Conservation (phyloP, 306 rosid genomes). For the Medicago truncatula region MtrunA17r5.0-ANR NC_053042.1:56318501-56319000, state of each 20-base stretch:
- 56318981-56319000: slow-evolving; percentile 7
- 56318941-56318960: slow-evolving; percentile 97
- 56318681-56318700: slow-evolving; percentile 63
- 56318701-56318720: slow-evolving; percentile 68
- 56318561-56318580: slow-evolving; percentile 62
- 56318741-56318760: slow-evolving; percentile 98
- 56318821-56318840: slow-evolving; percentile 10
- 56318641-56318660: slow-evolving; percentile 73
- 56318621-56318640: slow-evolving; percentile 8
- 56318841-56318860: not conserved
- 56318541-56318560: slow-evolving; percentile 95
- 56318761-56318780: slow-evolving; percentile 97
- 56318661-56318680: slow-evolving; percentile 85
- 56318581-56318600: slow-evolving; percentile 12
- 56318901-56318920: slow-evolving; percentile 96
- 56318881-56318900: slow-evolving; percentile 39
- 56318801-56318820: slow-evolving; percentile 6
- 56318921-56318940: slow-evolving; percentile 95
- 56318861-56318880: slow-evolving; percentile 19
- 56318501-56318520: slow-evolving; percentile 84
- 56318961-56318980: slow-evolving; percentile 90
- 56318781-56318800: not conserved
- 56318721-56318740: slow-evolving; percentile 85
- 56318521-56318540: slow-evolving; percentile 94
- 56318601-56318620: slow-evolving; percentile 19